Base-by-base conservation (phyloP, 2,329 filamentous ascomycete genomes). In the Paecilomyces niveus region DNA sequence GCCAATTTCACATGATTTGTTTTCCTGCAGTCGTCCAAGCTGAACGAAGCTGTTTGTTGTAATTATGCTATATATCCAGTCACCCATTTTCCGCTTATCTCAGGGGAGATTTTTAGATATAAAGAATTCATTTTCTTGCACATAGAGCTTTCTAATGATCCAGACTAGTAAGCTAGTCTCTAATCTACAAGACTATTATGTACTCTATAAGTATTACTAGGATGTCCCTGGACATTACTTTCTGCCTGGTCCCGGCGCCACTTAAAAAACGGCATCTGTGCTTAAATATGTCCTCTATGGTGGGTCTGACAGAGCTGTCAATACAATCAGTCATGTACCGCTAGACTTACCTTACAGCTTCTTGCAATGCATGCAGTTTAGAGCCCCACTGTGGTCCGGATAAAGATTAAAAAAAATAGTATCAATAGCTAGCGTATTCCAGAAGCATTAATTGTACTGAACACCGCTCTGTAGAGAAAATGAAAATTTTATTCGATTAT, bases 1-100 rank as follows among this genome's bases (percentile, higher is more conserved):
- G 70, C 74, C 22, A 74, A 73, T 63, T 61, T 74, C 32, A 58
- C 58, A 18, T 62, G 57, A 62, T 22, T 31, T 24, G 11, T 6
- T 24, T 24, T 52, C 5, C 3, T 3, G 10, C 6, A 26, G 49
- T 51, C 10, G 8, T 52, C 24, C 21, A 13, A 24, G 50, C 13
- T 26, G 6, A 18, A 13, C 21, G 24, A 52, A 26, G 9, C 24
- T 52, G 22, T 52, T 24, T 52, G 24, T 29, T 24, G 22, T 24
- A 52, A 7, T 21, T 52, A 45, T 45, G 50, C 18, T 26, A 26
- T 52, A 52, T 52, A 52, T 52, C 39, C 15, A 8, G n/a, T 18
- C 15, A 21, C 18, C n/a, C n/a, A 45, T 45, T 45, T 45, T 7
- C 39, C 7, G 15, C 39, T 9, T n/a, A 45, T 45, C 2, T 45